Evolutionary conservation across 75 land plant species (phyloP), one percentile per base, ranked within the genome.

Genomic region (Cryptomeria japonica): DNA sequence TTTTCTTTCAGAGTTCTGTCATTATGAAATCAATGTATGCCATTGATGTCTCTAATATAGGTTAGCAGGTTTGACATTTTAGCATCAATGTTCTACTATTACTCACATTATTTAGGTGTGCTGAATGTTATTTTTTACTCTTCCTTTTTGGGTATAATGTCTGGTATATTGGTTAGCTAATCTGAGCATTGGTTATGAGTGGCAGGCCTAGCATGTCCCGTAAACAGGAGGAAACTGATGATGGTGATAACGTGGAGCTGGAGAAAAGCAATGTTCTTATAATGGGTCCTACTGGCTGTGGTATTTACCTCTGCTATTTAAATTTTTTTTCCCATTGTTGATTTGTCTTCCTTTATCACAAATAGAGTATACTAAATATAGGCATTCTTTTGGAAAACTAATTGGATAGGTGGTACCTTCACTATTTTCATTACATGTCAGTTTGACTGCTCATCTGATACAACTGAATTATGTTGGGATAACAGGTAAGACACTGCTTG

Each of bases 191-290:
- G 22, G 44, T 84, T 72, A 72, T 88, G 87, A 49, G 89, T 70
- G 42, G 78, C 82, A 93, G 96, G 90, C 15, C 88, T 79, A 91
- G 88, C 58, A 90, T 87, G 87, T 85, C 92, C 49, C 79, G 18
- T 49, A 34, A 42, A 19, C 91, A 90, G 82, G 91, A 83, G 70
- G 89, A 94, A 39, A 83, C 18, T 39, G 78, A 76, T 36, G 95
- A 95, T 77, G 58, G 86, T 88, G 95, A 96, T 90, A 61, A 31
- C 4, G 99, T 97, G 86, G 99, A 97, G 88, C 91, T 97, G 76
- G 97, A 97, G 91, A 97, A 97, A 90, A 97, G 97, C 87, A 97
- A 97, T 87, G 91, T 97, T 76, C 95, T 97, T 80, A 82, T 97
- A 34, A 90, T 97, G 94, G 99, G 97, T 42, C 99, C 86, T 55